Conservation (phyloP, 176 grass and related monocot species). For the Rhynchospora tenuis region DNA sequence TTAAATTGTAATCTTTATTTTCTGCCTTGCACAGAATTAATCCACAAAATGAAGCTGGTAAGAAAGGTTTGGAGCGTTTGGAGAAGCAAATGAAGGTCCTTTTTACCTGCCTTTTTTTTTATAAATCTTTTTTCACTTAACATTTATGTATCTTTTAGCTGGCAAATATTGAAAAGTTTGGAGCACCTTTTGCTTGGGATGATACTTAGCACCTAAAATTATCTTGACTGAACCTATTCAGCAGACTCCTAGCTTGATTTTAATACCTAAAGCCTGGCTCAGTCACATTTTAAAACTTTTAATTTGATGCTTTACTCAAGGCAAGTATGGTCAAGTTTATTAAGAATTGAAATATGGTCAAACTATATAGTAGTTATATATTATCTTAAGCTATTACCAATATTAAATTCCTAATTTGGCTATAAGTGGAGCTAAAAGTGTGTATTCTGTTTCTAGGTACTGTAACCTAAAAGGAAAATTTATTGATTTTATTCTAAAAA, state of each 20-base stretch:
- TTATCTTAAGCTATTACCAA: background rate
- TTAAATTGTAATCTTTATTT: background rate
- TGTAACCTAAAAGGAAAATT: background rate
- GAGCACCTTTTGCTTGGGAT: background rate
- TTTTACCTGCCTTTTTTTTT: background rate
- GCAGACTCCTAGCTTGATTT: background rate
- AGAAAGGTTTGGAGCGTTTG: slow-evolving; percentile 86
- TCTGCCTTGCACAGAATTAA: slow-evolving; percentile 70
- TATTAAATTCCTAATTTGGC: background rate
- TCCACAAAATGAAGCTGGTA: slow-evolving; percentile 84
- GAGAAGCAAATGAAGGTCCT: slow-evolving; percentile 99
- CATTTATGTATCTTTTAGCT: background rate
- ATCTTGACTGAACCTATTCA: background rate
- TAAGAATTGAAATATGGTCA: background rate
- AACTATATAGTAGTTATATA: background rate
- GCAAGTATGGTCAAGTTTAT: background rate
- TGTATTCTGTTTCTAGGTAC: background rate
- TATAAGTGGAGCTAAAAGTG: background rate
- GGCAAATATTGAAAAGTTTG: background rate
- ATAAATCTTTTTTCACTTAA: background rate
- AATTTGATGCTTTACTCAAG: background rate
- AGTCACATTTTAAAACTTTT: background rate
- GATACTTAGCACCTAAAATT: background rate
- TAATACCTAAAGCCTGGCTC: background rate
- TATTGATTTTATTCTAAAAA: background rate